These are phyloP conservation scores for Trichoderma koningiopsis DNA, from an alignment of 2,329 filamentous ascomycete genomes.

Conservation along the genomic window DNA sequence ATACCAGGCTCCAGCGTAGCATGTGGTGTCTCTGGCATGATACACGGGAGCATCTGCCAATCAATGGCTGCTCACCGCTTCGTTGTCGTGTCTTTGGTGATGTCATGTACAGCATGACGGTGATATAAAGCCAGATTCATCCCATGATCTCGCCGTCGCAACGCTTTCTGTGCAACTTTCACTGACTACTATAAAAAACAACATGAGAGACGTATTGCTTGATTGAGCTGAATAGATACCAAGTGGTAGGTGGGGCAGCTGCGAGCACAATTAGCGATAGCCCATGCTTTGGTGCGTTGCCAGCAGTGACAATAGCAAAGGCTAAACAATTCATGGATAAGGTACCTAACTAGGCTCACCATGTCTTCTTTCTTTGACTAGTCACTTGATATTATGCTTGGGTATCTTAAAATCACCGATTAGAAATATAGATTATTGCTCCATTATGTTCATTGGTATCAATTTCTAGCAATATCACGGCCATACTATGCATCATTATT, in stretches of 20 bases:
- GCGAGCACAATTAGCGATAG: too few relatives aligned
- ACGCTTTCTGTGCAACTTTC: neutral
- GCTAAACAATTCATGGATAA: too few relatives aligned
- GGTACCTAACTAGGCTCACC: too few relatives aligned
- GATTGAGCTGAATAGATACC: too few relatives aligned
- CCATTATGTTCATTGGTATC: neutral
- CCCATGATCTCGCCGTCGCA: neutral
- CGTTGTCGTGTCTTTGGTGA: neutral
- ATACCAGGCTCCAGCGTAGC: neutral
- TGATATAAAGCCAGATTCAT: neutral
- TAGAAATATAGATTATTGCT: too few relatives aligned
- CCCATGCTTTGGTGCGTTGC: too few relatives aligned
- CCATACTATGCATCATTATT: neutral
- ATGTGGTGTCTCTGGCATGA: neutral
- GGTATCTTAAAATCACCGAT: neutral
- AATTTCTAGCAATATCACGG: neutral
- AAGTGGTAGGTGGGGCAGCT: too few relatives aligned
- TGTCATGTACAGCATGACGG: neutral
- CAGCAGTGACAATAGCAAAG: too few relatives aligned
- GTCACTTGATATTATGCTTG: neutral
- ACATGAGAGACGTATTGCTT: too few relatives aligned
- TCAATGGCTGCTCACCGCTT: neutral
- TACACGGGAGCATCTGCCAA: neutral
- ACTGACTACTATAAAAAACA: neutral
- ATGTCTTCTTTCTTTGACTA: too few relatives aligned